Evolutionary conservation across 768 basidiomycete species (phyloP), one percentile per base, ranked within the genome.

Genomic region (Pseudohyphozyma bogoriensis): DNA sequence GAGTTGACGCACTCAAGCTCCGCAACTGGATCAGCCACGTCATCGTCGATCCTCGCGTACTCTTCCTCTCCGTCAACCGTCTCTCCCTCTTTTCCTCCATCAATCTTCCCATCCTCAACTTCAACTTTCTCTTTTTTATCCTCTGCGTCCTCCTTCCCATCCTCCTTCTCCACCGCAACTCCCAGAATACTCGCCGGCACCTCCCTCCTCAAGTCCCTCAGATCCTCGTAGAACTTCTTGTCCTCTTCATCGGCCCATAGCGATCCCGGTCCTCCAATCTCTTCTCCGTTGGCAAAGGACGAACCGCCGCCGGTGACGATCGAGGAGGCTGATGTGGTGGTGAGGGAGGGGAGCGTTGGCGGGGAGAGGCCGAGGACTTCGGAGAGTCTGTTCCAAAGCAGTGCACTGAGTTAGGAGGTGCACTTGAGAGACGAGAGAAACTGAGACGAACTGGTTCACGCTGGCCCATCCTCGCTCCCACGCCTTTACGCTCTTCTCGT

Each of bases 201-300:
- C 60, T 90, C 89, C 60, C 95, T 89, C 60, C 85, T 85, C 55
- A 96, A 73, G 73, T 97, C 95, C 60, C 87, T 82, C 45, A 95
- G 77, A 62, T 96, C 91, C 71, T 96, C 93, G 68, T 85, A 97
- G 74, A 93, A 97, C 60, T 84, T 78, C 28, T 86, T 79, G 72
- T 96, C 93, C 76, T 99, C 93, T 66, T 97, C 95, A 68, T 97
- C 95, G 73, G 89, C 89, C 95, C 95, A 99, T 73, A 96, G 91
- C 5, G 90, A 86, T 9, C 86, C 85, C 4, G 79, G 75, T 0
- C 72, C 67, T 18, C 69, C 69, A 47, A 86, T 82, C 1, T 78
- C 76, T 15, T 83, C 83, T 69, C 45, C 26, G 18, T 49, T 49
- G 6, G 51, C 37, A 35, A 45, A 35, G 44, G 73, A 74, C 0